Evolutionary conservation across 345 rosid species (phyloP).

Genomic region (Melaleuca alternifolia): DNA sequence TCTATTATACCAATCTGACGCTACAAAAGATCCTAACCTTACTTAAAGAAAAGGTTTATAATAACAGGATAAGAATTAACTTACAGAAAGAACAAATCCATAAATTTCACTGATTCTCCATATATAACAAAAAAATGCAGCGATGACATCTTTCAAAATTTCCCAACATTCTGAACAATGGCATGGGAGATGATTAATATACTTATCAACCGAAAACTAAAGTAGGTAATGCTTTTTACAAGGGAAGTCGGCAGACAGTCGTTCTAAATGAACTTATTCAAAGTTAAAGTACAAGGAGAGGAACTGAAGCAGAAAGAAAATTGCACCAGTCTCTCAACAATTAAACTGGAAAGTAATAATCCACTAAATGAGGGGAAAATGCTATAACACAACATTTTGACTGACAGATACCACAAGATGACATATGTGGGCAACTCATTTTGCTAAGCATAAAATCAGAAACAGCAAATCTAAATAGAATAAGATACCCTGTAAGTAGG

Average conservation of each 20-base stretch:
- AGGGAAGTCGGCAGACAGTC: not conserved
- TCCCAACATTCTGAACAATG: not conserved
- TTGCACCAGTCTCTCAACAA: not conserved
- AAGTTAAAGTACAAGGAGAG: not conserved
- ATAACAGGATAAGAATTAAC: not conserved
- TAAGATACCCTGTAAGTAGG: conserved; percentile 60
- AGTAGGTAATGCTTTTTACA: not conserved
- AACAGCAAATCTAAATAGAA: not conserved
- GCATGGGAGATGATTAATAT: not conserved
- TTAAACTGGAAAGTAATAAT: not conserved
- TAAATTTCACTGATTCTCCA: not conserved
- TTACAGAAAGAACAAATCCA: not conserved
- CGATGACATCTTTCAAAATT: not conserved
- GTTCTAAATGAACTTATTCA: not conserved
- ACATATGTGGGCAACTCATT: not conserved
- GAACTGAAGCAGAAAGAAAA: not conserved
- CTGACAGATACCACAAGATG: not conserved
- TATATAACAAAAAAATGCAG: not conserved
- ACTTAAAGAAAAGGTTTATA: not conserved
- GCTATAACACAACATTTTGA: not conserved
- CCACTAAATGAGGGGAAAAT: not conserved
- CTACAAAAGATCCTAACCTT: not conserved
- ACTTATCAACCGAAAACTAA: not conserved
- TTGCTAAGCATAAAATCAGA: not conserved
- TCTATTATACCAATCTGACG: not conserved